Conservation (phyloP, 2,329 filamentous ascomycete species). For the Lizonia empirigonia region DNA sequence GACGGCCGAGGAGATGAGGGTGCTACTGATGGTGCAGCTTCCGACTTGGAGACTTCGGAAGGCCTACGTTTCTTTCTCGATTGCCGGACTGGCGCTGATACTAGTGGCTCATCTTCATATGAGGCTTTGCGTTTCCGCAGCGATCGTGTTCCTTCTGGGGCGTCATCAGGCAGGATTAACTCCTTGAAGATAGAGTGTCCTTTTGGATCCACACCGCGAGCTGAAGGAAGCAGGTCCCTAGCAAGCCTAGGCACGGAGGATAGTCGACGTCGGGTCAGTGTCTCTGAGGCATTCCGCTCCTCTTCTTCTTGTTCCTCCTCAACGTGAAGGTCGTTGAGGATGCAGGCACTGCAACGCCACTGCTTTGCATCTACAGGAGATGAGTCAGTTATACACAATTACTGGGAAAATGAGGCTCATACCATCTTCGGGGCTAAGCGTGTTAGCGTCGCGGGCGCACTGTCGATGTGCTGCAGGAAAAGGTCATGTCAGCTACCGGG, state of each 20-base stretch:
- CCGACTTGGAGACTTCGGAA: conserved; percentile 43
- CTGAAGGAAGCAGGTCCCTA: conserved; percentile 73
- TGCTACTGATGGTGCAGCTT: conserved; percentile 34
- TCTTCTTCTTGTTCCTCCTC: conserved; percentile 14
- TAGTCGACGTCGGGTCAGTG: conserved; percentile 56
- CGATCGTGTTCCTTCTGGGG: conserved; percentile 76
- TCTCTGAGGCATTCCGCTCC: conserved; percentile 24
- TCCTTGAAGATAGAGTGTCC: conserved; percentile 76
- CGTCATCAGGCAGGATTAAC: conserved; percentile 72
- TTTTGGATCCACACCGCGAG: conserved; percentile 66
- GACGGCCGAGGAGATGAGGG: conserved; percentile 39
- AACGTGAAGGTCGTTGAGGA: conserved; percentile 52
- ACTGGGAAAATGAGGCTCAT: conserved; percentile 44
- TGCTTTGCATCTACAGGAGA: conserved; percentile 57
- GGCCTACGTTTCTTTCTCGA: conserved; percentile 52
- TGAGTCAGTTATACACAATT: conserved; percentile 13
- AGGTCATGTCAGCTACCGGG: conserved; percentile 55
- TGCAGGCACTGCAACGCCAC: conserved; percentile 68
- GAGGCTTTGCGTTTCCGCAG: conserved; percentile 86
- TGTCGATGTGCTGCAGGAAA: conserved; percentile 79
- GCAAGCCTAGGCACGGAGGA: conserved; percentile 70
- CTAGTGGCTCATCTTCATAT: conserved; percentile 65
- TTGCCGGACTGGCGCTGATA: conserved; percentile 51
- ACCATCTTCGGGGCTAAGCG: conserved; percentile 68
- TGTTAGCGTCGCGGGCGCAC: conserved; percentile 77